Evolutionary conservation across 495 filamentous ascomycete species (phyloP).

Genomic region (Xylaria curta): DNA sequence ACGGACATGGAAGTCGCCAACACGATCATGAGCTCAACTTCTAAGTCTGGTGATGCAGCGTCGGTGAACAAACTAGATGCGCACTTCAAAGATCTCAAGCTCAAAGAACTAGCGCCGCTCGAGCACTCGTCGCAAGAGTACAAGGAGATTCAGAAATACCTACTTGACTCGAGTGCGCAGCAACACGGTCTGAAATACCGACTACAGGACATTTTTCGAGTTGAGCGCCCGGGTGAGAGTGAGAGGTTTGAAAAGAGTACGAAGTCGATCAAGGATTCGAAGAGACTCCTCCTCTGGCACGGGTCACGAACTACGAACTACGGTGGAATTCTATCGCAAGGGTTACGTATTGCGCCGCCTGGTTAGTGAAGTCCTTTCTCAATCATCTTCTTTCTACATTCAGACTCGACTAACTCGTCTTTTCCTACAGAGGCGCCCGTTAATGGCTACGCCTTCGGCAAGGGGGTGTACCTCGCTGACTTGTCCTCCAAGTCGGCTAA

Average conservation of each 20-base stretch:
- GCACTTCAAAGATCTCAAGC: conserved; percentile 64
- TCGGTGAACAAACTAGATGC: conserved; percentile 63
- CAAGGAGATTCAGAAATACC: conserved; percentile 62
- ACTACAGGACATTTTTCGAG: conserved; percentile 72
- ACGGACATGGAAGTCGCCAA: conserved; percentile 74
- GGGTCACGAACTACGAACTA: conserved; percentile 71
- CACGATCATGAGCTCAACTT: conserved; percentile 64
- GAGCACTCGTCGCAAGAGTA: conserved; percentile 63
- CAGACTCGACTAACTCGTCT: neutral
- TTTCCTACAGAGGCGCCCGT: conserved; percentile 14
- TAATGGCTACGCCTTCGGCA: conserved; percentile 57
- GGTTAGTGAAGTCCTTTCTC: conserved; percentile 72
- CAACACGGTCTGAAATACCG: conserved; percentile 61
- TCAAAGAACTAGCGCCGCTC: conserved; percentile 69
- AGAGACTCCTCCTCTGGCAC: conserved; percentile 72
- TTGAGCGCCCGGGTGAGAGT: conserved; percentile 66
- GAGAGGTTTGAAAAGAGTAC: conserved; percentile 63
- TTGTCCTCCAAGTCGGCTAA: conserved; percentile 66
- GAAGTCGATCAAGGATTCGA: conserved; percentile 46
- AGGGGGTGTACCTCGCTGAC: conserved; percentile 77
- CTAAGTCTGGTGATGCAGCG: conserved; percentile 47
- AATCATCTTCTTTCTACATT: conserved; percentile 39
- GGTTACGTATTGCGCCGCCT: conserved; percentile 74
- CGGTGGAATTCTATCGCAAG: conserved; percentile 75
- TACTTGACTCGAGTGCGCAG: conserved; percentile 60